Base-by-base conservation (phyloP, 192 early-diverging fungal species). In the Coemansia sp. region DNA sequence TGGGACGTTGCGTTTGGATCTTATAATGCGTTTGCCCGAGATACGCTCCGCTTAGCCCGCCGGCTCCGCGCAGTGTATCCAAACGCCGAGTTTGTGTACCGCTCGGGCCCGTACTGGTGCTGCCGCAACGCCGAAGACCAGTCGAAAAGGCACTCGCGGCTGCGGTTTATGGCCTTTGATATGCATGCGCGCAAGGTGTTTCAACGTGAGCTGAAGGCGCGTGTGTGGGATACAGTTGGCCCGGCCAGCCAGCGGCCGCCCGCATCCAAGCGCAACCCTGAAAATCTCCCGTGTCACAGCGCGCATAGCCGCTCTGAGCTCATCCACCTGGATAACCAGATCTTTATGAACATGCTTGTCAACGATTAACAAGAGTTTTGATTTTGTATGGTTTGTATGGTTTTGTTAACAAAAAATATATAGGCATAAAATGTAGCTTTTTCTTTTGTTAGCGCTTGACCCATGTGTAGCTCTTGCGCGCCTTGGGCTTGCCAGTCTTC, bases 401-500 rank as follows among this genome's bases (percentile, higher is more conserved):
- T 18, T 4, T 31, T n/a, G 11, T 43, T 5, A 10, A 59, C 31
- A 28, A 46, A 54, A 38, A 52, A 21, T 54, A 33, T 31, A 32
- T 18, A 44, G 23, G n/a, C n/a, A n/a, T n/a, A n/a, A n/a, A n/a
- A n/a, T n/a, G n/a, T n/a, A n/a, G n/a, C n/a, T n/a, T n/a, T n/a
- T n/a, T n/a, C n/a, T n/a, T n/a, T 40, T 25, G 16, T 69, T 72
- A 85, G 46, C 84, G 81, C 71, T 85, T 85, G 63, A 85, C 84
- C 84, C 93, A 95, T 18, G 90, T 90, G 75, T 90, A 90, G 80
- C 87, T 89, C 74, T 91, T 91, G 64, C 95, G 85, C n/a, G 94
- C 92, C 82, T 91, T 92, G 23, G 89, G 89, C 71, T 94, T 92
- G 54, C 92, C 92, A 30, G 93, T 91, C 90, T 98, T 98, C 78